Percentiles rank a stretch among this genome's conserved stretches.
phyloP scores from a whole-genome alignment of 75 land plant genomes.

The Isoetes taiwanensis region DNA sequence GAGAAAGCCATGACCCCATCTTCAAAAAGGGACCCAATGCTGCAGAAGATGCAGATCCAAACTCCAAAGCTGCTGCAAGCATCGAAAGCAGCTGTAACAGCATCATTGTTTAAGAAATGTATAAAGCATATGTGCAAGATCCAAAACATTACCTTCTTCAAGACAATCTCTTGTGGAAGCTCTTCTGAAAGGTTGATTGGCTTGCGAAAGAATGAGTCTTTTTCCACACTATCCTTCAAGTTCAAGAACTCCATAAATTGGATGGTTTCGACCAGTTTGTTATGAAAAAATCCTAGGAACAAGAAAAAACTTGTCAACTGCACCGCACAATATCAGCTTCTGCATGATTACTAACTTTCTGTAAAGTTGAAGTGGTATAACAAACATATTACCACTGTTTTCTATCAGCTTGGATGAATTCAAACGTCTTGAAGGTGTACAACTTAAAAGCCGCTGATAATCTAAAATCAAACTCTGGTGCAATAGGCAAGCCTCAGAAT shows the following conservation, averaged over 20 bases:
- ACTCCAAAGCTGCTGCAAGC: slow-evolving; percentile 88
- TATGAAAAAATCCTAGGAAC: slow-evolving; percentile 85
- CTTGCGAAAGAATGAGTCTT: slow-evolving; percentile 92
- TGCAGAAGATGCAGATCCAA: slow-evolving; percentile 97
- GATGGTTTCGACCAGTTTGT: slow-evolving; percentile 95
- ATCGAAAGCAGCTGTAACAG: slow-evolving; percentile 72
- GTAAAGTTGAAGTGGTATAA: too few relatives aligned
- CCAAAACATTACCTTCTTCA: slow-evolving; percentile 57
- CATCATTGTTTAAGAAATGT: not conserved
- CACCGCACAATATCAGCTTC: too few relatives aligned
- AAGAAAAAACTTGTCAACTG: not conserved
- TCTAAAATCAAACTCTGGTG: slow-evolving; percentile 97
- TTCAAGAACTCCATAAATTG: slow-evolving; percentile 94
- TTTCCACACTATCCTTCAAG: slow-evolving; percentile 95
- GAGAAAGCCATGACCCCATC: slow-evolving; percentile 87
- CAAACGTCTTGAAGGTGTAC: slow-evolving; percentile 68
- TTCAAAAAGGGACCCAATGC: slow-evolving; percentile 85
- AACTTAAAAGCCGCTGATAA: slow-evolving; percentile 90
- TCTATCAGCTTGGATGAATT: slow-evolving; percentile 89
- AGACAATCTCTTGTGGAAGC: slow-evolving; percentile 92
- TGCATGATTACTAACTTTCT: too few relatives aligned
- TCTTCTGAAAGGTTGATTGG: slow-evolving; percentile 88
- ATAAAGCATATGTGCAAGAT: not conserved
- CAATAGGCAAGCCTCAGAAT: too few relatives aligned
- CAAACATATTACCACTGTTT: slow-evolving; percentile 69